A percentile compares a stretch with the other conserved stretches of the same genome.
Evolutionary conservation across 345 rosid species (phyloP).

Genomic region (Pugionium dolabratum): DNA sequence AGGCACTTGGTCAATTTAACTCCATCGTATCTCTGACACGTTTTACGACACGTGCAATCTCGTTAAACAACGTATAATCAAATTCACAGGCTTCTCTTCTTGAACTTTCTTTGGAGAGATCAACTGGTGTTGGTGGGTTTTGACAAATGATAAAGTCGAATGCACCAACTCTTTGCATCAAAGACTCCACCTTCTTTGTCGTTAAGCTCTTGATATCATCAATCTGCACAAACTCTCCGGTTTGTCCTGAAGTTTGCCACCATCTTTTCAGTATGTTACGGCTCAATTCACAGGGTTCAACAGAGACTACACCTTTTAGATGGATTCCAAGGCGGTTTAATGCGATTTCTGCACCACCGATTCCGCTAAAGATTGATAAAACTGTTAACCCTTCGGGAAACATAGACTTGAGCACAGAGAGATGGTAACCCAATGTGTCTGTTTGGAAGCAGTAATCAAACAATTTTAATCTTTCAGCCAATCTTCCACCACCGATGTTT

Average conservation of each 20-base stretch:
- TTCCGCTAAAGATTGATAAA: conserved; percentile 73
- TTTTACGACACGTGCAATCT: conserved; percentile 70
- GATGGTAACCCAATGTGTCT: conserved; percentile 81
- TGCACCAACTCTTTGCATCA: conserved; percentile 54
- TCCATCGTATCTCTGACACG: conserved; percentile 57
- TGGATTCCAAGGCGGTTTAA: conserved; percentile 68
- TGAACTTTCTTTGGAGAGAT: conserved; percentile 33
- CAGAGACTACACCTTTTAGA: conserved; percentile 67
- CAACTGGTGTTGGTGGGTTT: conserved; percentile 50
- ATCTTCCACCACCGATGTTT: conserved; percentile 41
- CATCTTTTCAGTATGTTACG: conserved; percentile 64
- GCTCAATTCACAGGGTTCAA: conserved; percentile 61
- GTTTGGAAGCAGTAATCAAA: conserved; percentile 73
- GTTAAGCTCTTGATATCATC: conserved; percentile 65
- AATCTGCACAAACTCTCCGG: conserved; percentile 75
- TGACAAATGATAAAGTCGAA: conserved; percentile 79
- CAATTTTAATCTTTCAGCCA: conserved; percentile 53
- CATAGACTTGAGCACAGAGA: conserved; percentile 70
- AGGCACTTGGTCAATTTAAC: conserved; percentile 23
- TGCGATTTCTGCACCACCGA: conserved; percentile 76
- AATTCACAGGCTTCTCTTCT: conserved; percentile 38
- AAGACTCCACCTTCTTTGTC: conserved; percentile 51
- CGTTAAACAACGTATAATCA: conserved; percentile 64
- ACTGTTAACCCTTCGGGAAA: conserved; percentile 71
- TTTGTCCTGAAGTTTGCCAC: conserved; percentile 73